Percentiles rank a stretch among this genome's conserved stretches.
Conservation (phyloP, 805 yeast species). For the Kregervanrija fluxuum region DNA sequence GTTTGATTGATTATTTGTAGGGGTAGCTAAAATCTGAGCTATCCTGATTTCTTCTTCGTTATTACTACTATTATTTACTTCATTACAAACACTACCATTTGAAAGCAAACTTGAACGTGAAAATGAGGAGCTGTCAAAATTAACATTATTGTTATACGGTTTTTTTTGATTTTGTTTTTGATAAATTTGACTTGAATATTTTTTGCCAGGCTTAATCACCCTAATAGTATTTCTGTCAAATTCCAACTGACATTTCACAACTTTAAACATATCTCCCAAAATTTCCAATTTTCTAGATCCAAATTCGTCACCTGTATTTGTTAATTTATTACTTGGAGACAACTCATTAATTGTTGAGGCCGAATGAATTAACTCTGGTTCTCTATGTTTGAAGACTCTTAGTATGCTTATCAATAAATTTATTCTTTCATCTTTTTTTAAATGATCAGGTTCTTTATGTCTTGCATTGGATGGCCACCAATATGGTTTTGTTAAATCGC, state of each 20-base stretch:
- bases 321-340: conserved; percentile 9
- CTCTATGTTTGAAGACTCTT: conserved; percentile 17
- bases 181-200: conserved; percentile 22
- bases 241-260: conserved; percentile 10
- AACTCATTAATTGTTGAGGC: conserved; percentile 21
- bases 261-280: conserved; percentile 20
- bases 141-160: no score
- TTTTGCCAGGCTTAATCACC: conserved; percentile 26
- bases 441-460: conserved; percentile 71
- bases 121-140: no score
- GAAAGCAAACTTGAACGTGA: no score
- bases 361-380: conserved; percentile 15
- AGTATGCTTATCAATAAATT: conserved; percentile 37
- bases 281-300: conserved; percentile 17
- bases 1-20: no score
- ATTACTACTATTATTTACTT: no score
- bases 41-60: no score
- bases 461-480: conserved; percentile 66
- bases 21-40: no score
- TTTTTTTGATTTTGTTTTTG: background rate
- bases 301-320: conserved; percentile 14
- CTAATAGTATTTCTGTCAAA: conserved; percentile 4
- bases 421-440: conserved; percentile 51
- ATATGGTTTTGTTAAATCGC: conserved; percentile 41
- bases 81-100: no score